Percentiles rank a stretch among this genome's conserved stretches.
These are phyloP conservation scores for Gleditsia sinensis DNA, from an alignment of 306 rosid genomes.

Conservation along the genomic window DNA sequence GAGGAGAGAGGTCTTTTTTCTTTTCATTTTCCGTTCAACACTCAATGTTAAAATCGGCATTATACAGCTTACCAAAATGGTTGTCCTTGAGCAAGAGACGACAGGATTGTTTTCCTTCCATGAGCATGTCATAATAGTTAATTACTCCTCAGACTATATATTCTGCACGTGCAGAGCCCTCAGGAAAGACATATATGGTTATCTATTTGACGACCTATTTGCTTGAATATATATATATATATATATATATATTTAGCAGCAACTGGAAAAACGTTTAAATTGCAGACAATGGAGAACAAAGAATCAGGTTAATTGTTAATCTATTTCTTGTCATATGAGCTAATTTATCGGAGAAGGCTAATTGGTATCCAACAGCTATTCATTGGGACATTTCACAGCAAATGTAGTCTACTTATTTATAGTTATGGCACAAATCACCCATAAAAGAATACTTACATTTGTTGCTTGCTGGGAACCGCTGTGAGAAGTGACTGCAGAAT, in stretches of 20 bases:
- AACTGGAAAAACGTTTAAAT: background rate
- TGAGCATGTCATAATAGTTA: background rate
- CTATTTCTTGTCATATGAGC: background rate
- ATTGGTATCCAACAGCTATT: background rate
- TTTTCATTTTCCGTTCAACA: background rate
- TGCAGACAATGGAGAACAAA: background rate
- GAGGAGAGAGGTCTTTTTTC: background rate
- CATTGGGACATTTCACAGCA: background rate
- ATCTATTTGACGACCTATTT: background rate
- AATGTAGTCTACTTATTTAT: background rate
- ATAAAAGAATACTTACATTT: slow-evolving; percentile 31
- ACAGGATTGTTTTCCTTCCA: background rate
- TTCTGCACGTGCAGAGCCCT: background rate
- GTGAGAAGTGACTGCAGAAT: slow-evolving; percentile 45
- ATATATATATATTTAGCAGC: background rate
- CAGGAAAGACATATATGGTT: background rate
- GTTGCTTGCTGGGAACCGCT: slow-evolving; percentile 40
- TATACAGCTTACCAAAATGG: no score
- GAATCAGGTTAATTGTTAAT: background rate
- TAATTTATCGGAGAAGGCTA: background rate
- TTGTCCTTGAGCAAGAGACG: background rate
- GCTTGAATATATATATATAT: background rate
- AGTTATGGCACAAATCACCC: background rate
- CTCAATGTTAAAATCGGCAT: background rate
- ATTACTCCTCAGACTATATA: background rate